A percentile compares a stretch with the other conserved stretches of the same genome.
Conservation (phyloP, 208 protist genomes). For the Crithidia acanthocephali region DNA sequence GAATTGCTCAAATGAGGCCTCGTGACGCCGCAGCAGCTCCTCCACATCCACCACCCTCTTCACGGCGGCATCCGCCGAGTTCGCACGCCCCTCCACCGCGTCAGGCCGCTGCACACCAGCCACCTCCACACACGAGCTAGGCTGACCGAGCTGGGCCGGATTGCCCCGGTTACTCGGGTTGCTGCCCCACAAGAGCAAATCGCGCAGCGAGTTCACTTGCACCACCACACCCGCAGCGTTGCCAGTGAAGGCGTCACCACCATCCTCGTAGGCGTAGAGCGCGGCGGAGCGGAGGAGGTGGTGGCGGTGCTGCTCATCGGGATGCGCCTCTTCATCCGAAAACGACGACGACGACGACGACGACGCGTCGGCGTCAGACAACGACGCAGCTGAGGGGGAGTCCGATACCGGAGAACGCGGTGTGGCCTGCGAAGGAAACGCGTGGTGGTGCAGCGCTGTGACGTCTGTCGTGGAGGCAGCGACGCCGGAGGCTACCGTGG, state of each 20-base stretch:
- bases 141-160: background rate
- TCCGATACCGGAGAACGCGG: background rate
- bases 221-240: constrained; percentile 20
- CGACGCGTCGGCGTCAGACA: background rate
- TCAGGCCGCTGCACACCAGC: background rate
- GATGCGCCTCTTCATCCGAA: constrained; percentile 1
- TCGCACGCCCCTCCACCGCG: background rate
- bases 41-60: constrained; percentile 2
- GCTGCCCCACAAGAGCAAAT: constrained; percentile 14
- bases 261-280: constrained; percentile 6
- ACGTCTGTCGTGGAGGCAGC: background rate
- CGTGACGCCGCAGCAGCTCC: constrained; percentile 21
- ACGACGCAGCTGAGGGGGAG: background rate
- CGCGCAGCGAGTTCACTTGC: constrained; percentile 17
- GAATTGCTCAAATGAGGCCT: constrained; percentile 31
- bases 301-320: constrained; percentile 17
- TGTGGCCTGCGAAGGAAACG: background rate
- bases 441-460: background rate
- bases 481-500: background rate
- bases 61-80: background rate
- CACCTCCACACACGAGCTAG: background rate
- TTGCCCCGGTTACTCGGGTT: background rate
- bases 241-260: background rate
- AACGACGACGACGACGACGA: constrained; percentile 7
- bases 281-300: constrained; percentile 24